Base-by-base conservation (phyloP, 148 eudicot species). In the Rhododendron williamsianum region DNA sequence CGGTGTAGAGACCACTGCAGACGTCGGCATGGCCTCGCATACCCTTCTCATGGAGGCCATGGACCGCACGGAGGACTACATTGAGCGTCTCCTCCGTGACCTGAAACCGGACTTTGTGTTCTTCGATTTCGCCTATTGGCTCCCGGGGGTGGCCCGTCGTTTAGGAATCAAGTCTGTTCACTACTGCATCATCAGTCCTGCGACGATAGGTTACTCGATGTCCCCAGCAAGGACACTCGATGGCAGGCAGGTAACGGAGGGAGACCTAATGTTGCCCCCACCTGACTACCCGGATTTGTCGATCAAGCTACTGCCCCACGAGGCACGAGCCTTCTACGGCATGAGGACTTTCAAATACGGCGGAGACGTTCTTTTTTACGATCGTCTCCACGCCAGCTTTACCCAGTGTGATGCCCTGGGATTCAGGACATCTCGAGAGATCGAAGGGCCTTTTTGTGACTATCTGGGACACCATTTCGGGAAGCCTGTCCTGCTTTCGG, bases 71-170 rank as follows among this genome's bases (percentile, higher is more conserved):
- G 21, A 60, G 30, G 4, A n/a, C 36, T 18, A 46, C 10, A 15
- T 84, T 19, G 84, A 81, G 16, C 1, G 27, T 9, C 52, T 27
- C 48, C 69, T 87, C 3, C 21, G 48, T 2, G 41, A 51, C 35
- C 87, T 87, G 21, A 74, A 56, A 78, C 81, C 80, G 4, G 84
- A 84, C 30, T 54, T 71, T 15, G 74, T 80, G 13, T 81, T 87
- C 65, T 87, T 87, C 2, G 81, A 87, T 41, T 79, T 84, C 43
- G 13, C 86, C 33, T 54, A 84, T 1, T 84, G 84, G 89, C 4
- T 84, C 9, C 86, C 89, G 1, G 23, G 8, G 1, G 3, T 87
- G 82, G 81, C 86, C 13, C 25, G 56, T 0, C 27, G 83, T 41
- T 35, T 84, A 4, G 77, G 84, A 15, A 80, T 74, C 78, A 81